Evolutionary conservation across 768 basidiomycete genomes (phyloP), one percentile per base, ranked within the genome.

Genomic region (Amanita muscaria): DNA sequence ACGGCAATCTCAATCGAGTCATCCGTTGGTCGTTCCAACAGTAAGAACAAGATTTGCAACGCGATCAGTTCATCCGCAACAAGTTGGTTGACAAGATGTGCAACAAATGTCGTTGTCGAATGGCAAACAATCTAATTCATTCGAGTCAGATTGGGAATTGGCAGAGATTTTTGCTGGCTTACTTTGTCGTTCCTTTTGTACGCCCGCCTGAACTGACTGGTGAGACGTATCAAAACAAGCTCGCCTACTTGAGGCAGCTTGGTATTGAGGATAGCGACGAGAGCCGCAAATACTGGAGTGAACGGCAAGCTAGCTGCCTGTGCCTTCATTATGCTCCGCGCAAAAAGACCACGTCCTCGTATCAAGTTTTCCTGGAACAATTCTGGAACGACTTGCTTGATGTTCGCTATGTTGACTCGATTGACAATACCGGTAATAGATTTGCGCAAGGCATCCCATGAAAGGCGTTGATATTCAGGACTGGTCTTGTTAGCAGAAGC

Each of bases 391-490:
- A 94, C 77, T 55, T 84, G 77, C 65, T 97, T 96, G 77, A 99
- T 99, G 62, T 98, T 98, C 53, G 82, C 74, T 15, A 91, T 74
- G 62, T 98, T 97, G 68, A 99, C 89, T 73, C 96, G 86, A 73
- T 99, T 99, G 73, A 98, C 94, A 54, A 98, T 85, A 90, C 96
- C 96, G 22, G 96, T 98, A 57, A 99, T 87, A 40, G 85, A 88
- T 66, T 99, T 99, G 59, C 93, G 82, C 48, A 99, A 67, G 2
- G 96, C 96, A 58, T 99, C 96, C 96, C 96, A 99, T 8, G 90
- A 88, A 48, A 99, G 66, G 8, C 96, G 77, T 64, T 99, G 96
- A 64, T 87, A 98, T 65, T 96, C 93, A 15, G 82, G 56, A 48
- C 86, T 85, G 37, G 72, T 69, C 67, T 93, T 93, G 70, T 96